Percentiles rank a stretch among this genome's conserved stretches.
Conservation (phyloP, 1,139 yeast species). For the Saccharomyces hybrid region DNA sequence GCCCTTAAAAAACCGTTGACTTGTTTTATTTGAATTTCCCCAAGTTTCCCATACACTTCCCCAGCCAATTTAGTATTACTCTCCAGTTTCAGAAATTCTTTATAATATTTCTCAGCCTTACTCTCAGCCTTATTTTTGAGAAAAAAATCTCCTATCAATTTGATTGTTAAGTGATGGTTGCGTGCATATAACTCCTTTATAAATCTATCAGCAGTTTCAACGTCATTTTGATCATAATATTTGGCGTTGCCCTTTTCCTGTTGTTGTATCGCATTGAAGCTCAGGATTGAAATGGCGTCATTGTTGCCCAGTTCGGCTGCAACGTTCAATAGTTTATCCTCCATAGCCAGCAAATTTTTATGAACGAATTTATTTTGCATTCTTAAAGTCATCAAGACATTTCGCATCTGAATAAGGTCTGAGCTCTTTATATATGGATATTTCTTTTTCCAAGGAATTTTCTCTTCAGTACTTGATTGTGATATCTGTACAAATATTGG, state of each 20-base stretch:
- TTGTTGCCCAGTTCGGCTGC: constrained; percentile 80
- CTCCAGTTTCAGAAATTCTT: constrained; percentile 49
- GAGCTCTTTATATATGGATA: constrained; percentile 30
- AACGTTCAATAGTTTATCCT: constrained; percentile 62
- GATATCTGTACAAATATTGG: constrained; percentile 36
- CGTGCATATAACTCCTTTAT: constrained; percentile 53
- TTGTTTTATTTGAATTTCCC: constrained; percentile 51
- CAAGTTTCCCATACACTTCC: constrained; percentile 70
- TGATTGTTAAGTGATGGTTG: constrained; percentile 60
- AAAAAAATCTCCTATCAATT: constrained; percentile 68
- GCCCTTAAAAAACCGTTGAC: constrained; percentile 45
- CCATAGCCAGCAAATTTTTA: constrained; percentile 49
- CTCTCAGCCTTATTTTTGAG: constrained; percentile 39
- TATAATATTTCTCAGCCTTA: constrained; percentile 55
- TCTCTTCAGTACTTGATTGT: background rate
- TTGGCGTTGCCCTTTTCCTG: constrained; percentile 19
- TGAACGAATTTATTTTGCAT: constrained; percentile 53
- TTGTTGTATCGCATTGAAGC: constrained; percentile 38
- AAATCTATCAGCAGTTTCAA: constrained; percentile 52
- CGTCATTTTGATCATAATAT: constrained; percentile 41
- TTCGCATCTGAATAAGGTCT: constrained; percentile 63
- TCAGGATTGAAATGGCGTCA: constrained; percentile 68
- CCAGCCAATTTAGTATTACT: constrained; percentile 40
- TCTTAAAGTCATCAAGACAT: constrained; percentile 56
- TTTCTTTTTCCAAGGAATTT: constrained; percentile 31